These are phyloP conservation scores for Terfezia claveryi DNA, from an alignment of 495 filamentous ascomycete genomes.

Conservation along the genomic window DNA sequence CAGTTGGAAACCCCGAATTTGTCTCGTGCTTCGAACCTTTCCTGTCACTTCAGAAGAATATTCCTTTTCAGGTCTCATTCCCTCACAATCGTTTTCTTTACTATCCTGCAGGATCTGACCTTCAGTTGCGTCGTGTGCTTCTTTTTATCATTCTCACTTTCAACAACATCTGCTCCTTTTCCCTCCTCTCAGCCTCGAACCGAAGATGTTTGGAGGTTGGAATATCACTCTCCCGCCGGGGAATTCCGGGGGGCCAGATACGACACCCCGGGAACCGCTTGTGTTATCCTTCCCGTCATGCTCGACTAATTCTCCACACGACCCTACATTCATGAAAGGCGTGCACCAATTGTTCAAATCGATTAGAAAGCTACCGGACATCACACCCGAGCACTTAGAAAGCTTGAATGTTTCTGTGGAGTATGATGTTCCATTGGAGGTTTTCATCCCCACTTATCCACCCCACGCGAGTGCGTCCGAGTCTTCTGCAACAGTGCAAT, in stretches of 20 bases:
- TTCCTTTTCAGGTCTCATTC: too few relatives aligned
- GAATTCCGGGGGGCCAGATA: neutral
- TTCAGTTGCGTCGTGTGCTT: too few relatives aligned
- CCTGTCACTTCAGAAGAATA: too few relatives aligned
- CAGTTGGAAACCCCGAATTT: too few relatives aligned
- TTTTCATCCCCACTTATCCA: constrained; percentile 5
- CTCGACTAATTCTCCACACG: neutral
- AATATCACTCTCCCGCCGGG: neutral
- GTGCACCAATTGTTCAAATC: neutral
- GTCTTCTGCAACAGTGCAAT: neutral
- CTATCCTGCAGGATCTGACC: too few relatives aligned
- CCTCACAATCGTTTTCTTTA: too few relatives aligned
- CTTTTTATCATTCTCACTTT: too few relatives aligned
- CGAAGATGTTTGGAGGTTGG: neutral
- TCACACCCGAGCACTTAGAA: constrained; percentile 14
- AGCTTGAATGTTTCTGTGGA: constrained; percentile 15
- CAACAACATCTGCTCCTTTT: too few relatives aligned
- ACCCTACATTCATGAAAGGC: neutral
- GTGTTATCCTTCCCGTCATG: neutral
- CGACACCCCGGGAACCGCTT: neutral
- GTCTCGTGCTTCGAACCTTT: too few relatives aligned
- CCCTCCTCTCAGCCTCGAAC: neutral
- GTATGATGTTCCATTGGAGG: constrained; percentile 14
- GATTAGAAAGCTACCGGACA: constrained; percentile 17
- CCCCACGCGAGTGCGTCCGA: neutral